Evolutionary conservation across 371 early-diverging fungal species (phyloP).

Genomic region (Entomophthora muscae): DNA sequence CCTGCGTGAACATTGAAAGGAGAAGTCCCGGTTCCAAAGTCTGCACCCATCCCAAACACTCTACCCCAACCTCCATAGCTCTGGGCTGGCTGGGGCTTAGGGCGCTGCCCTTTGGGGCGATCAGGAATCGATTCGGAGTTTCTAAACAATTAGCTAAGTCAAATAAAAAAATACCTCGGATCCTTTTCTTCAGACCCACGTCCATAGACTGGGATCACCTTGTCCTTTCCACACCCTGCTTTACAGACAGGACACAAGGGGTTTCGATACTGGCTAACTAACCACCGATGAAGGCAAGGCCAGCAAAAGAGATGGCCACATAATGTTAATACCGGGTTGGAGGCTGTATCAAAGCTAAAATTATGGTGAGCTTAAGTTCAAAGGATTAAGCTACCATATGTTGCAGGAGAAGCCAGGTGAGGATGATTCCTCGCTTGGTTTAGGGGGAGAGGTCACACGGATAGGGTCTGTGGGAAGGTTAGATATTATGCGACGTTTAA

Average conservation of each 20-base stretch:
- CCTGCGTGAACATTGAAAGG: neutral
- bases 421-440: neutral
- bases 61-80: neutral
- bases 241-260: slow-evolving; percentile 62
- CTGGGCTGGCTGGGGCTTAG: neutral
- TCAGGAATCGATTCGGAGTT: slow-evolving; percentile 1
- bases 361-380: neutral
- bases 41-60: neutral
- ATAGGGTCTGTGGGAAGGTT: neutral
- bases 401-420: slow-evolving; percentile 2
- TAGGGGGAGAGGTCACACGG: neutral
- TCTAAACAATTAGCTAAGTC: too few relatives aligned
- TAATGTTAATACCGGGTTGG: slow-evolving; percentile 46
- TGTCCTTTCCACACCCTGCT: slow-evolving; percentile 54
- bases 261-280: slow-evolving; percentile 36
- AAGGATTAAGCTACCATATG: slow-evolving; percentile 7
- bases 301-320: slow-evolving; percentile 62
- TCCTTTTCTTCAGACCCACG: slow-evolving; percentile 51
- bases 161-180: slow-evolving; percentile 51
- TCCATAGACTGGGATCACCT: slow-evolving; percentile 64
- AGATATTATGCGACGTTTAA: neutral
- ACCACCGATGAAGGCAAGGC: slow-evolving; percentile 56
- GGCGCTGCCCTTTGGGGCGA: neutral
- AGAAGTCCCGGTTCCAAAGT: neutral
- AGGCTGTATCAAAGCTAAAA: slow-evolving; percentile 43